Evolutionary conservation across 2,329 filamentous ascomycete genomes (phyloP), one percentile per base, ranked within the genome.

Genomic region (Hypoxylon sp.): DNA sequence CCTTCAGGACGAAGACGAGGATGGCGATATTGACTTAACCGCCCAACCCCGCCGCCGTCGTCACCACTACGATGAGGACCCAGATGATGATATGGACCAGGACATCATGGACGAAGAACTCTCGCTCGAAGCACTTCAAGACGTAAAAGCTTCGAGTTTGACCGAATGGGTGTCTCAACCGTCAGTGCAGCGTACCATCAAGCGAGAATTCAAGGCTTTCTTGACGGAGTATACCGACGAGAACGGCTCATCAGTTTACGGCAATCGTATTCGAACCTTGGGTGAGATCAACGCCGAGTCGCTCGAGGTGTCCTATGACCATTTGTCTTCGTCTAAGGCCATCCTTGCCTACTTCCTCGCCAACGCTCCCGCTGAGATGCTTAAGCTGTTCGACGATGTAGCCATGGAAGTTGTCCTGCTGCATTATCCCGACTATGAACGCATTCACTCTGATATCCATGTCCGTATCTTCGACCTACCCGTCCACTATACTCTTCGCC

Each of bases 201-300:
- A 94, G 78, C 89, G 95, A 75, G 96, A 99, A 81, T 99, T 99
- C 88, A 97, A 97, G 80, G 92, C 93, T 2, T 99, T 99, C 84
- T 84, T 99, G 75, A 98, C 96, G 10, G 95, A 98, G 75, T 98
- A 97, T 79, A 97, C 91, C 5, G 96, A 99, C 76, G 90, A 94
- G 59, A 90, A 91, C 71, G 94, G 94, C 60, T 91, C 89, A 3
- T 99, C 96, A 0, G 94, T 99, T 55, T 99, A 99, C 79, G 96
- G 96, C 59, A 94, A 93, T 74, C 92, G 94, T 62, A 97, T 99
- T 72, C 89, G 93, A 73, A 98, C 93, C 0, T 89, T 99, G n/a
- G 97, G 96, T 84, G 95, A 98, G 81, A 87, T 98, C 79, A 99
- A 99, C 79, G 93, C 94, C 52, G 97, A 98, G 81, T 94, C 95